A percentile compares a stretch with the other conserved stretches of the same genome.
Conservation (phyloP, 129 eudicot genomes). For the Centrapalus pauciflorus region DNA sequence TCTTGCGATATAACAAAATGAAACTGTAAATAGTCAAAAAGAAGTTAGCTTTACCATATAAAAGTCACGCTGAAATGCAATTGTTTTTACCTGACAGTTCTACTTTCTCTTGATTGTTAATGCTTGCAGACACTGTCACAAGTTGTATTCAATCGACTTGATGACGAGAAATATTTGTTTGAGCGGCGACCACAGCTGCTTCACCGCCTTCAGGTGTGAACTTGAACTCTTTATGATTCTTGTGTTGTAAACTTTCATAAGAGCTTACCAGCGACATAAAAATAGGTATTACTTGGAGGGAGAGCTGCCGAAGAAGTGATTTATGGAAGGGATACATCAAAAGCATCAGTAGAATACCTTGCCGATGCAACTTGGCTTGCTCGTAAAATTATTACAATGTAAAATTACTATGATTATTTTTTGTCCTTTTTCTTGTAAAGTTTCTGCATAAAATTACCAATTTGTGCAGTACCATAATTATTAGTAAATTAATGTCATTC, state of each 20-base stretch:
- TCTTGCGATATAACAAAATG: no score
- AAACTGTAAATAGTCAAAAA: no score
- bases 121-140: slow-evolving; percentile 72
- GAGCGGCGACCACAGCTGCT: slow-evolving; percentile 85
- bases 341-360: slow-evolving; percentile 78
- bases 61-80: neutral
- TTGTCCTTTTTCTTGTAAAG: no score
- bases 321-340: slow-evolving; percentile 82
- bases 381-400: slow-evolving; percentile 91
- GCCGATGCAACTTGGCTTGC: slow-evolving; percentile 99
- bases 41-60: neutral
- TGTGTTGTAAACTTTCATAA: neutral
- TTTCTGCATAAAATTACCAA: slow-evolving; percentile 31
- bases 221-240: neutral
- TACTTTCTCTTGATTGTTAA: neutral
- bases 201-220: slow-evolving; percentile 89
- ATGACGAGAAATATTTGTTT: slow-evolving; percentile 71
- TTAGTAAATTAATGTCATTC: neutral
- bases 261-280: neutral
- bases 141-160: slow-evolving; percentile 72
- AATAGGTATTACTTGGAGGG: slow-evolving; percentile 87
- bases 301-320: slow-evolving; percentile 96
- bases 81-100: neutral
- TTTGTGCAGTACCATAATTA: neutral
- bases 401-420: no score